These are phyloP conservation scores for Meira nashicola DNA, from an alignment of 1,284 basidiomycete genomes.

Conservation along the genomic window DNA sequence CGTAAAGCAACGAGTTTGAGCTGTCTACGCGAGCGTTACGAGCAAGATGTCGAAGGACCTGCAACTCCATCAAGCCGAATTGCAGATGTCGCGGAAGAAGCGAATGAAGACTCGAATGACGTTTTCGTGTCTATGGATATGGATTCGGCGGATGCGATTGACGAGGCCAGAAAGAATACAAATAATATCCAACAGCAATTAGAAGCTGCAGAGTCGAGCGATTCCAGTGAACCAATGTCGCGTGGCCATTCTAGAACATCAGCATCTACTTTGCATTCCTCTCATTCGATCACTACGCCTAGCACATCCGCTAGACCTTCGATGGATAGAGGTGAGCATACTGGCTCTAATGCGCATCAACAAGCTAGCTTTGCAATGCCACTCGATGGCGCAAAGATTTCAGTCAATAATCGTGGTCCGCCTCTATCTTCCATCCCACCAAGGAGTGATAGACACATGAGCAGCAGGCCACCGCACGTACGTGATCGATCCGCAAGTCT, in stretches of 20 bases:
- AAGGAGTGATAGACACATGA: too few relatives aligned
- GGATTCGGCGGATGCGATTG: neutral
- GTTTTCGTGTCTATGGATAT: neutral
- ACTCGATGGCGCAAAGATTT: neutral
- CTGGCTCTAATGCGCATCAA: neutral
- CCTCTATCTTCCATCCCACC: neutral
- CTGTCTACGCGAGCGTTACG: slow-evolving; percentile 47
- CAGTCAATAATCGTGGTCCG: neutral
- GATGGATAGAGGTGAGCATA: slow-evolving; percentile 21
- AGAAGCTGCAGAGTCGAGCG: slow-evolving; percentile 6
- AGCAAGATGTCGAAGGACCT: slow-evolving; percentile 19
- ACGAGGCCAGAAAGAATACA: neutral
- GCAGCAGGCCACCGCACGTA: too few relatives aligned
- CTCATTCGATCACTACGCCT: slow-evolving; percentile 27
- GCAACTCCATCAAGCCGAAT: neutral
- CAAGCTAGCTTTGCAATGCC: too few relatives aligned
- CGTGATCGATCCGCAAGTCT: too few relatives aligned
- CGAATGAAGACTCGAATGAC: slow-evolving; percentile 2
- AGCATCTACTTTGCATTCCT: slow-evolving; percentile 29
- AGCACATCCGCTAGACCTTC: slow-evolving; percentile 40
- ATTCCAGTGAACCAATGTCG: slow-evolving; percentile 24
- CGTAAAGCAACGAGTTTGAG: slow-evolving; percentile 56
- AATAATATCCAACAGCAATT: neutral
- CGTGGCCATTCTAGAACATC: slow-evolving; percentile 22
- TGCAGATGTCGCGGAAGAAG: slow-evolving; percentile 24